Percentiles rank a stretch among this genome's conserved stretches.
These are phyloP conservation scores for Apium graveolens DNA, from an alignment of 129 eudicot species.

Conservation along the genomic window DNA sequence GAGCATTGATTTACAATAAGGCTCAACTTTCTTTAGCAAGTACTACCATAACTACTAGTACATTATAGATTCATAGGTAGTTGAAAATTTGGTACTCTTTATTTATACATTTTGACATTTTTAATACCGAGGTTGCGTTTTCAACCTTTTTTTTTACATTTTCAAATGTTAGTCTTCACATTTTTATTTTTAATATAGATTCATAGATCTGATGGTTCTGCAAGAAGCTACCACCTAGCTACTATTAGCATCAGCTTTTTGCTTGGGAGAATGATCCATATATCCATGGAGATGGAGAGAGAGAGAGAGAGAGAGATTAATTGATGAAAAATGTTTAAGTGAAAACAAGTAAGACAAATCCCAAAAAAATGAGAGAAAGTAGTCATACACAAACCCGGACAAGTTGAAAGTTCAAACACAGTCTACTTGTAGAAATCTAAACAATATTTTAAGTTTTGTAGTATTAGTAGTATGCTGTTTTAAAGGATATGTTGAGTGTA, in stretches of 20 bases:
- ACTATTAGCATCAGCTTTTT: conserved; percentile 34
- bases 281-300: not conserved
- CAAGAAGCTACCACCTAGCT: conserved; percentile 17
- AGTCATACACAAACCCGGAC: conserved; percentile 21
- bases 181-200: too few species aligned
- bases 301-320: conserved; percentile 2
- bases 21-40: not conserved
- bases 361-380: conserved; percentile 38
- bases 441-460: not conserved
- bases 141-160: not conserved
- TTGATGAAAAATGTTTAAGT: conserved; percentile 9
- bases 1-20: not conserved
- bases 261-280: conserved; percentile 29
- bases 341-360: conserved; percentile 51
- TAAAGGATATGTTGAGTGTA: not conserved
- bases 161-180: not conserved
- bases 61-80: conserved; percentile 2
- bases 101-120: not conserved
- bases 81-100: not conserved
- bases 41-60: not conserved
- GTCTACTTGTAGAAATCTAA: conserved; percentile 1
- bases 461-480: not conserved
- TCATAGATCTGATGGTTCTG: conserved; percentile 62
- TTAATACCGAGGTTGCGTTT: not conserved
- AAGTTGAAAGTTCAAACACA: not conserved